Conservation (phyloP, 768 basidiomycete species). For the Calocybe gangraenosa region DNA sequence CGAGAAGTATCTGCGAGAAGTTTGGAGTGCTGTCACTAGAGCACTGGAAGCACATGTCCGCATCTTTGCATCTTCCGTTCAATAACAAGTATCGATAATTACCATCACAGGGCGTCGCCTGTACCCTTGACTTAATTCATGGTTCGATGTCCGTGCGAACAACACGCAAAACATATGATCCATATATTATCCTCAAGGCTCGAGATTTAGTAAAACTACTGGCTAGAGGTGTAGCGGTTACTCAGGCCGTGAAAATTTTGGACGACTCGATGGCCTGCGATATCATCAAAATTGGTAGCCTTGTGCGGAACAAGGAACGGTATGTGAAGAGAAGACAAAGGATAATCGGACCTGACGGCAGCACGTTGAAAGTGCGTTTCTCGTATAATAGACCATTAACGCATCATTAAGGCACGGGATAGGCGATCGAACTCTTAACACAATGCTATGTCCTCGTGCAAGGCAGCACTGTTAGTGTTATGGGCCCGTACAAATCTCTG, state of each 20-base stretch:
- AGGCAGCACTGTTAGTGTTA: constrained; percentile 96
- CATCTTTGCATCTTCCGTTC: constrained; percentile 1
- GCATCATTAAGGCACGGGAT: background rate
- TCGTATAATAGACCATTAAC: too few relatives aligned
- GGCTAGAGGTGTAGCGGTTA: constrained; percentile 84
- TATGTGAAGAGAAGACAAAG: constrained; percentile 95
- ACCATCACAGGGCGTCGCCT: constrained; percentile 67
- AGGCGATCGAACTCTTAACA: constrained; percentile 97
- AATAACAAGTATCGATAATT: constrained; percentile 4
- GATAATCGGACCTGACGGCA: constrained; percentile 96
- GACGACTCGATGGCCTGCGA: constrained; percentile 91
- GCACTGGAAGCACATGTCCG: constrained; percentile 77
- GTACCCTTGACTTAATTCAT: constrained; percentile 91
- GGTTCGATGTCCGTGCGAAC: constrained; percentile 98
- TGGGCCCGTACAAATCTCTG: constrained; percentile 93
- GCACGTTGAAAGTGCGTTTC: constrained; percentile 82
- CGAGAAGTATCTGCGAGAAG: constrained; percentile 93
- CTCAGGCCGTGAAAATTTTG: constrained; percentile 84
- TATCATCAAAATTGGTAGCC: constrained; percentile 95
- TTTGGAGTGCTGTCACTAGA: constrained; percentile 88
- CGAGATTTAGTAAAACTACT: constrained; percentile 94
- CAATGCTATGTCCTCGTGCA: constrained; percentile 97
- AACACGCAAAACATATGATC: constrained; percentile 95
- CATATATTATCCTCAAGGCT: constrained; percentile 93
- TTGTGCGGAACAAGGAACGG: constrained; percentile 93